Evolutionary conservation across 2,329 filamentous ascomycete species (phyloP).

Genomic region (Aspergillus ochraceoroseus): DNA sequence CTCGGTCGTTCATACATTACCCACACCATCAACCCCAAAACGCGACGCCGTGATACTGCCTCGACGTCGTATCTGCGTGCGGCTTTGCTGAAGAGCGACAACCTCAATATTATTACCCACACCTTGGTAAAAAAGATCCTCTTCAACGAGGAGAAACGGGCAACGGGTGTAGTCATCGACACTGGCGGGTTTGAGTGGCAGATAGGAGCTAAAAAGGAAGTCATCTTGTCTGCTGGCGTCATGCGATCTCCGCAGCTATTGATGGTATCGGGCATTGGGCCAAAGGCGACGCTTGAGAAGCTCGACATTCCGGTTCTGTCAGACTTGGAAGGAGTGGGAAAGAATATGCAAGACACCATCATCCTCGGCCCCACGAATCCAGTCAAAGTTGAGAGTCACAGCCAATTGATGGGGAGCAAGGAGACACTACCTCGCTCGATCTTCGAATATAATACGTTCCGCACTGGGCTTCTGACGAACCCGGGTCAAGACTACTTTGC

Average conservation of each 20-base stretch:
- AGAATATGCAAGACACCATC: conserved; percentile 37
- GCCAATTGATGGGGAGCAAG: conserved; percentile 4
- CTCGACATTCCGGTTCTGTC: conserved; percentile 27
- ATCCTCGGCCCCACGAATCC: conserved; percentile 30
- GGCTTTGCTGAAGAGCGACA: neutral
- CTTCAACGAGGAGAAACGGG: neutral
- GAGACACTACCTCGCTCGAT: conserved; percentile 17
- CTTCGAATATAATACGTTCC: conserved; percentile 16
- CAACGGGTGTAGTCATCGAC: neutral
- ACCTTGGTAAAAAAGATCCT: neutral
- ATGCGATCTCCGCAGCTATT: conserved; percentile 54
- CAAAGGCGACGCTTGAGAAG: conserved; percentile 24
- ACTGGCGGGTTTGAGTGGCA: neutral
- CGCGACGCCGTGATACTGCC: neutral
- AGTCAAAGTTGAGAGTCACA: conserved; percentile 26
- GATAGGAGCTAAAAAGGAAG: conserved; percentile 37
- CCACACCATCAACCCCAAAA: neutral
- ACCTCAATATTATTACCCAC: neutral
- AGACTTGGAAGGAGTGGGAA: conserved; percentile 34
- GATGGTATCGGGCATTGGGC: conserved; percentile 50
- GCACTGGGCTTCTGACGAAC: conserved; percentile 27
- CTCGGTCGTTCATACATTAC: neutral
- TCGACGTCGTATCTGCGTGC: neutral
- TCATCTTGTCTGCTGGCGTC: conserved; percentile 49
- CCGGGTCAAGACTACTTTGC: conserved; percentile 29